A percentile compares a stretch with the other conserved stretches of the same genome.
phyloP scores from a whole-genome alignment of 768 basidiomycete species.

The Lactarius tabidus region DNA sequence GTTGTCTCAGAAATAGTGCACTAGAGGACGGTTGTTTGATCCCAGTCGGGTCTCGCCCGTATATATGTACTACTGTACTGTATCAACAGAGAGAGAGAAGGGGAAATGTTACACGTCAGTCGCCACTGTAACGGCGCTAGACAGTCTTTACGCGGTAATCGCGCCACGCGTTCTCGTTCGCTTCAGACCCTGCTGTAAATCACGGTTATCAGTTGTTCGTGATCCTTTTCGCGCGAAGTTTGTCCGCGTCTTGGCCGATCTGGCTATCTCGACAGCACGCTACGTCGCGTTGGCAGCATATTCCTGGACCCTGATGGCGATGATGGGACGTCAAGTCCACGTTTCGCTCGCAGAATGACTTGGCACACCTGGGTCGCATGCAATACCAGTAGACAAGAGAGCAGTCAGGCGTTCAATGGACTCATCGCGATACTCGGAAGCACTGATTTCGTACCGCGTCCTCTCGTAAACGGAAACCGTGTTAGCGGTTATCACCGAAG shows the following conservation, averaged over 20 bases:
- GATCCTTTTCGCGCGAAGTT: constrained; percentile 2
- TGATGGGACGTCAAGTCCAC: neutral
- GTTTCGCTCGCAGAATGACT: neutral
- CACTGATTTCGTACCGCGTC: neutral
- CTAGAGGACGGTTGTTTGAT: neutral
- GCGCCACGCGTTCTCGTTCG: constrained; percentile 7
- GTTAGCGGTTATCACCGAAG: constrained; percentile 10
- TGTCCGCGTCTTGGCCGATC: constrained; percentile 2
- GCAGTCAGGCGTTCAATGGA: neutral
- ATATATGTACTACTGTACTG: constrained; percentile 5
- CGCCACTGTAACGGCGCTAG: constrained; percentile 2
- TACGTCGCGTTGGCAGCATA: neutral
- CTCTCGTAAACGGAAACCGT: neutral
- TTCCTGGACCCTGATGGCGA: neutral
- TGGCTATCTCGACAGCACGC: neutral
- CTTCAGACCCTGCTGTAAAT: neutral
- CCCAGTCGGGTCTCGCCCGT: constrained; percentile 8
- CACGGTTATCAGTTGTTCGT: neutral
- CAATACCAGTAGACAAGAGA: neutral
- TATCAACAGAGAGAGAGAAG: neutral
- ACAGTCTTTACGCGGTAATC: constrained; percentile 3
- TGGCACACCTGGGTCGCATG: neutral
- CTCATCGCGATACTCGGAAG: neutral
- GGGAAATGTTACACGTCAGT: constrained; percentile 2
- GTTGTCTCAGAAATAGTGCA: neutral